Conservation (phyloP, 2,329 filamentous ascomycete genomes). For the Amesomyces nigricolor region DNA sequence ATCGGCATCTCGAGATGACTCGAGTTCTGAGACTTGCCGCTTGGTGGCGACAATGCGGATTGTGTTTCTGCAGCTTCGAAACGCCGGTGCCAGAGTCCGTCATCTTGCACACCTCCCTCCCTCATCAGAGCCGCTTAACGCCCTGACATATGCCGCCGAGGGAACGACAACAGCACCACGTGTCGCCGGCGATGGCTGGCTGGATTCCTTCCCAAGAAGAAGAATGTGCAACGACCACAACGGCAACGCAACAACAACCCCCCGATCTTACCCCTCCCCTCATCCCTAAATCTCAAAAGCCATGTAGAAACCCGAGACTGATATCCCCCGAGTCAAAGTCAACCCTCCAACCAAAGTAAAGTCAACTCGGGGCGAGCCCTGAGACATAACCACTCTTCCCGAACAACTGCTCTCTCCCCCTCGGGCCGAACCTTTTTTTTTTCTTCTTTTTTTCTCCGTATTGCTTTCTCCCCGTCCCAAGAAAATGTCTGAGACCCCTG, state of each 20-base stretch:
- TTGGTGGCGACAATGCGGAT: background rate
- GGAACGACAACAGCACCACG: background rate
- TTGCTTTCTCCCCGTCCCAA: background rate
- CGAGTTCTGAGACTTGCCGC: background rate
- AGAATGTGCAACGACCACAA: too few species aligned
- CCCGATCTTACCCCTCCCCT: too few species aligned
- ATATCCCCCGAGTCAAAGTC: too few species aligned
- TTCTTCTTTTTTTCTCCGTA: background rate
- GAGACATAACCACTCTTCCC: too few species aligned
- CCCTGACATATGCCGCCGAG: background rate
- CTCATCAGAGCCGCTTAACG: background rate
- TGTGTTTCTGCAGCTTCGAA: conserved; percentile 1
- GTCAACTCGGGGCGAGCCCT: too few species aligned
- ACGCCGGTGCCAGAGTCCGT: background rate
- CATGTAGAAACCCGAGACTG: too few species aligned
- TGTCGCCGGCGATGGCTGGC: background rate
- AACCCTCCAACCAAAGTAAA: too few species aligned
- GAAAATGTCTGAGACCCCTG: background rate
- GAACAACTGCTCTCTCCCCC: background rate
- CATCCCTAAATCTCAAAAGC: too few species aligned
- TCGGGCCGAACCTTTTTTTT: background rate
- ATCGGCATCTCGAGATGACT: background rate
- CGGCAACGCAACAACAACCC: too few species aligned
- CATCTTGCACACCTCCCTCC: background rate
- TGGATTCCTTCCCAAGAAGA: background rate